Conservation (phyloP, 1,284 basidiomycete genomes). For the Puccinia triticina region DNA sequence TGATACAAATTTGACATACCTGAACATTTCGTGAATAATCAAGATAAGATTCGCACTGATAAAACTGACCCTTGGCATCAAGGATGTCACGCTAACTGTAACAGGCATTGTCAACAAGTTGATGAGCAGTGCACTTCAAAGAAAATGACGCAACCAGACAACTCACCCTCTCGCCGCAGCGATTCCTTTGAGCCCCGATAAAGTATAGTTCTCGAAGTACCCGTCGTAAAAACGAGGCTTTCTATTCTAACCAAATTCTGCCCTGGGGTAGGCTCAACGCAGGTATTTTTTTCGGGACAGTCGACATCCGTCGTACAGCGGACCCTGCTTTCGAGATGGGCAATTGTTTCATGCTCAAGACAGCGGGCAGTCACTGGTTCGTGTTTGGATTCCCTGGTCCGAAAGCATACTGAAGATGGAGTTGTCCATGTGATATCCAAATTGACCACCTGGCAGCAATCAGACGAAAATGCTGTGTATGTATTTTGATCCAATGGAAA, state of each 20-base stretch:
- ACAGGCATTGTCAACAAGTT: neutral
- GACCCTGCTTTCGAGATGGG: neutral
- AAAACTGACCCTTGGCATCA: conserved; percentile 20
- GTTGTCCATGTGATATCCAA: too few species aligned
- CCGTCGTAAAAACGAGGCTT: neutral
- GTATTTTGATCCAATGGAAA: neutral
- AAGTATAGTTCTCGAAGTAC: neutral
- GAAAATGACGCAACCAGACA: neutral
- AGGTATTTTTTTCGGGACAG: conserved; percentile 3
- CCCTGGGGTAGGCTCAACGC: conserved; percentile 14
- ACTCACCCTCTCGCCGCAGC: conserved; percentile 19
- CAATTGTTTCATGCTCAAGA: neutral
- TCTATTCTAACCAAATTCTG: neutral
- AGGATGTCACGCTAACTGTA: conserved; percentile 16
- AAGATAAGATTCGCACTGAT: conserved; percentile 23
- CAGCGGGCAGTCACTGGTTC: neutral
- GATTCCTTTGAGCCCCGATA: neutral
- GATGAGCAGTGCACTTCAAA: neutral
- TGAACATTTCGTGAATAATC: conserved; percentile 21
- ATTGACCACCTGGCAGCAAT: conserved; percentile 4
- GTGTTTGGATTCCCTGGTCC: neutral
- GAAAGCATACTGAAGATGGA: conserved; percentile 16
- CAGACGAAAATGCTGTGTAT: conserved; percentile 11
- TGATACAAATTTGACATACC: conserved; percentile 6
- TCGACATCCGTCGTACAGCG: neutral